Conservation (phyloP, 1,139 yeast genomes). For the Wickerhamomyces sp. region DNA sequence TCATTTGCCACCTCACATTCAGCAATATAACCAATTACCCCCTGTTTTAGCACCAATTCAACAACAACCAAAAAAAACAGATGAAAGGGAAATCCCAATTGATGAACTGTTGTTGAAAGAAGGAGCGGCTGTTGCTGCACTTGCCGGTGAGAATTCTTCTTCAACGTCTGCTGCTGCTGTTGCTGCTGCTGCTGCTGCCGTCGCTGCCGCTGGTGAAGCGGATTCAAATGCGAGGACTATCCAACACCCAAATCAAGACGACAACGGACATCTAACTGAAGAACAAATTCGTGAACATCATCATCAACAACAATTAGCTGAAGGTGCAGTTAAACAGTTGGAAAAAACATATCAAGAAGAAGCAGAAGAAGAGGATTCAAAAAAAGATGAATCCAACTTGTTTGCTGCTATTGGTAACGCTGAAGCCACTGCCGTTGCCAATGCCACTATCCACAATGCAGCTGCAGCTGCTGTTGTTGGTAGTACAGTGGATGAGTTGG, state of each 20-base stretch:
- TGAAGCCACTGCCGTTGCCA: conserved; percentile 3
- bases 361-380: conserved; percentile 4
- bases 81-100: conserved; percentile 21
- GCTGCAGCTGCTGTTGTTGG: conserved; percentile 2
- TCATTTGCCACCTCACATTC: conserved; percentile 7
- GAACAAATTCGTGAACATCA: background rate
- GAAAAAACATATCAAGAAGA: background rate
- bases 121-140: conserved; percentile 10
- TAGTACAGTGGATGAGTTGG: conserved; percentile 10
- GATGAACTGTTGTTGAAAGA: conserved; percentile 22
- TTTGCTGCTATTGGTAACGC: conserved; percentile 15
- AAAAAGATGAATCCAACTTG: conserved; percentile 9
- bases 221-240: conserved; percentile 2
- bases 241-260: conserved; percentile 1
- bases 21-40: conserved; percentile 1
- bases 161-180: conserved; percentile 1
- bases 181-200: conserved; percentile 4
- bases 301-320: conserved; percentile 2
- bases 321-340: conserved; percentile 2
- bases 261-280: conserved; percentile 1
- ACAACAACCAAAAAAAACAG: conserved; percentile 5
- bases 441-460: background rate
- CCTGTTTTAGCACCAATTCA: conserved; percentile 6
- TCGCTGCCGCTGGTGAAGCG: conserved; percentile 1
- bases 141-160: background rate